phyloP scores from a whole-genome alignment of 169 alveolate genomes.

The Eimeria nieschulzi region DNA sequence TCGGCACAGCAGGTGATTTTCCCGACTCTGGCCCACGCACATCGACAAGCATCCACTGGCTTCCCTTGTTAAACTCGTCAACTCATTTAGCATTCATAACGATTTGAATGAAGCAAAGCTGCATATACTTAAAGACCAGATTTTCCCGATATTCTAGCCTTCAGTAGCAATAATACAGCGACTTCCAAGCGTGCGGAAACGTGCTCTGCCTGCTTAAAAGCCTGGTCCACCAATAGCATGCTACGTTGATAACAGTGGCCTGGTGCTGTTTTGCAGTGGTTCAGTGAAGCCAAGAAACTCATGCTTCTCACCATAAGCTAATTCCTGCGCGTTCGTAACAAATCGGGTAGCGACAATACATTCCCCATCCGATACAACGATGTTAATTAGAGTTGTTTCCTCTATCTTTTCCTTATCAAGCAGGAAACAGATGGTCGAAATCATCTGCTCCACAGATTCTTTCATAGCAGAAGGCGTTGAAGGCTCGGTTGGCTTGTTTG shows the following conservation, averaged over 20 bases:
- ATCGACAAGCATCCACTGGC: neutral
- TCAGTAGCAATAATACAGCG: no score
- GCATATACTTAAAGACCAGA: no score
- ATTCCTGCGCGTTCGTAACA: constrained; percentile 64
- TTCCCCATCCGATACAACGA: constrained; percentile 71
- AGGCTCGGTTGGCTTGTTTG: constrained; percentile 57
- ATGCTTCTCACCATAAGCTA: constrained; percentile 30
- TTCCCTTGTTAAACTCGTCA: no score
- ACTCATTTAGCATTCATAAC: no score
- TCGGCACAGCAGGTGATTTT: constrained; percentile 50
- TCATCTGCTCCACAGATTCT: constrained; percentile 66
- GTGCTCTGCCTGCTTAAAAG: no score
- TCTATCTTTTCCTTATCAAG: constrained; percentile 51
- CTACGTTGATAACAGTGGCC: no score
- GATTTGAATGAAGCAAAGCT: no score
- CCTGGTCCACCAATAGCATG: no score
- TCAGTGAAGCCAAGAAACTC: neutral
- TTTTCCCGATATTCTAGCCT: no score
- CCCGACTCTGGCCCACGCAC: constrained; percentile 34
- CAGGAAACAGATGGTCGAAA: constrained; percentile 60
- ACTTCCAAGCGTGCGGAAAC: no score
- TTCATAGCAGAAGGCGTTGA: constrained; percentile 58
- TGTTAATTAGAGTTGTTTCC: constrained; percentile 51
- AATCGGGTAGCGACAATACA: constrained; percentile 70
- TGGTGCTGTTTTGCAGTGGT: no score